Base-by-base conservation (phyloP, 148 eudicot genomes). In the Diospyros kaki region DNA sequence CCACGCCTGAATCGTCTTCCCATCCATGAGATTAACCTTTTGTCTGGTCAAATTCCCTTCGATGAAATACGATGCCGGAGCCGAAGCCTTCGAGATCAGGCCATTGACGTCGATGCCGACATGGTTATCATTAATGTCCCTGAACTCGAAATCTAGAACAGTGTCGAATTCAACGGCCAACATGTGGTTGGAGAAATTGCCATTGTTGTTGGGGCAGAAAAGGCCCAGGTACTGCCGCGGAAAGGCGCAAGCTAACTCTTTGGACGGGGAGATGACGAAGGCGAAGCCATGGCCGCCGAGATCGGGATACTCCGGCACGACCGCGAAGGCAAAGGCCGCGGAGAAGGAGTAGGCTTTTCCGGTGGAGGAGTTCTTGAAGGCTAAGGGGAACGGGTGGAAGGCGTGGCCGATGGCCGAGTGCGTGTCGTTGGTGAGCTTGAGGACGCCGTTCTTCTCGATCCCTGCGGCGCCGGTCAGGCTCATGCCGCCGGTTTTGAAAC, bases 211-310 rank as follows among this genome's bases (percentile, higher is more conserved):
- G 5, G 81, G 44, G 58, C 86, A 89, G 12, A 91, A 71, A 2
- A 91, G 74, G 0, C 96, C 96, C 38, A 91, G 75, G 71, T 86
- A 91, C 74, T 89, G 93, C 10, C 85, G 86, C 3, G 93, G 86
- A 5, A 78, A 79, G 28, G 91, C 89, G 40, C 88, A 84, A 1
- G 63, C 10, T 1, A 89, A 83, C 9, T 78, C 84, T 18, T 80
- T 84, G 3, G 66, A 66, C 0, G 86, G 80, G 0, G 85, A 77
- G 39, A 91, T 79, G 17, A 88, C 79, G 64, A 91, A 89, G 58
- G 93, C 96, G 38, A 91, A 77, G 2, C 96, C 96, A 84, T 91
- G 96, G 40, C 93, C 96, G 61, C 96, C 93, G 11, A 84, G 73
- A 11, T 86, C 82, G 60, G 69, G 43, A 53, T 83, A 83, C 76